phyloP scores from a whole-genome alignment of 768 basidiomycete species.

The Auricularia sp. region DNA sequence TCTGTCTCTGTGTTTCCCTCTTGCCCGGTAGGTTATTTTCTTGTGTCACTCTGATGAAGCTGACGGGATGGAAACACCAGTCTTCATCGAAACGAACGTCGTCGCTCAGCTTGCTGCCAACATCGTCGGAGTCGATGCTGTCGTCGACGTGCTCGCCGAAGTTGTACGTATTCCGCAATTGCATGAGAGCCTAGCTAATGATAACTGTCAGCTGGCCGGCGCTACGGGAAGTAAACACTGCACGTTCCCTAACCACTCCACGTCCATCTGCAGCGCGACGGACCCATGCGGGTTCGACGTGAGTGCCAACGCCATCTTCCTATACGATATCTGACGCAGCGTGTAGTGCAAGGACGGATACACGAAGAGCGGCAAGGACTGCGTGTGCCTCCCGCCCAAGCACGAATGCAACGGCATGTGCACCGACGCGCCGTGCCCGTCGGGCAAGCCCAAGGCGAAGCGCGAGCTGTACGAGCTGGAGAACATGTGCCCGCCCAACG shows the following conservation, averaged over 20 bases:
- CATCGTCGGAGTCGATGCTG: slow-evolving; percentile 22
- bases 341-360: slow-evolving; percentile 3
- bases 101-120: slow-evolving; percentile 22
- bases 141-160: slow-evolving; percentile 22
- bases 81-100: slow-evolving; percentile 25
- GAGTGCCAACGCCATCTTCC: slow-evolving; percentile 28
- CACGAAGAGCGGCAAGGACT: slow-evolving; percentile 17
- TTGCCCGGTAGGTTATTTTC: slow-evolving; percentile 1
- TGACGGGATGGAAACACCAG: slow-evolving; percentile 15
- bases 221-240: slow-evolving; percentile 17
- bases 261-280: slow-evolving; percentile 25
- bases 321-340: slow-evolving; percentile 8
- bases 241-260: slow-evolving; percentile 32
- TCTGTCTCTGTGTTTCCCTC: slow-evolving; percentile 35
- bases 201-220: slow-evolving; percentile 16
- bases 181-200: no score
- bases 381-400: slow-evolving; percentile 33
- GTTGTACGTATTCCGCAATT: slow-evolving; percentile 22
- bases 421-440: slow-evolving; percentile 7
- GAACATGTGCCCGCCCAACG: slow-evolving; percentile 28
- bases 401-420: slow-evolving; percentile 44
- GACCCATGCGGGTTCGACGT: slow-evolving; percentile 39
- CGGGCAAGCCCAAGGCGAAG: slow-evolving; percentile 8
- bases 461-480: slow-evolving; percentile 10
- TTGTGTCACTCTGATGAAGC: background rate